Evolutionary conservation across 2,329 filamentous ascomycete species (phyloP).

Genomic region (Claviceps humidiphila): DNA sequence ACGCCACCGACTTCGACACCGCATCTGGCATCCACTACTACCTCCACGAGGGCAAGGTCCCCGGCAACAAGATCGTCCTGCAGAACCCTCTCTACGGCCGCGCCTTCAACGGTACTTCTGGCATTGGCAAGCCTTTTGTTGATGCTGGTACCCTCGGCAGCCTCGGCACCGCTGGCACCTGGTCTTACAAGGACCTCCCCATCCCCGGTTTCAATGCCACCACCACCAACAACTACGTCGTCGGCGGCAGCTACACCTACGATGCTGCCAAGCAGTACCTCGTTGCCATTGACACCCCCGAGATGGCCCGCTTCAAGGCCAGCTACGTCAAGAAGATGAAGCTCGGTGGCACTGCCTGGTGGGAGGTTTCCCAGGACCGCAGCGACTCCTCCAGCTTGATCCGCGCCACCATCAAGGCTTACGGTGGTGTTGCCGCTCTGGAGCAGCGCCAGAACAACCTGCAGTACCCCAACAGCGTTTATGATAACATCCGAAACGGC

Average conservation of each 20-base stretch:
- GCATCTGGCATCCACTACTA: slow-evolving; percentile 44
- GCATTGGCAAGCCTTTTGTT: slow-evolving; percentile 48
- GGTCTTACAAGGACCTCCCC: slow-evolving; percentile 62
- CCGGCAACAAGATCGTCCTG: slow-evolving; percentile 52
- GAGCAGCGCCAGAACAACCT: slow-evolving; percentile 4
- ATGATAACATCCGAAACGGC: slow-evolving; percentile 31
- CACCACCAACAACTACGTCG: slow-evolving; percentile 41
- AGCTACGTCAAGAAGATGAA: slow-evolving; percentile 44
- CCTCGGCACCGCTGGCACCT: slow-evolving; percentile 45
- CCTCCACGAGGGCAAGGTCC: slow-evolving; percentile 37
- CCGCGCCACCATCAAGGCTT: slow-evolving; percentile 15
- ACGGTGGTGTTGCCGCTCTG: not conserved
- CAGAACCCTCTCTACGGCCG: slow-evolving; percentile 71
- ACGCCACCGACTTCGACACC: slow-evolving; percentile 55
- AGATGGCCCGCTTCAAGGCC: slow-evolving; percentile 47
- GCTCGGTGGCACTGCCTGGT: slow-evolving; percentile 70
- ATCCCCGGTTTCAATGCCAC: slow-evolving; percentile 32
- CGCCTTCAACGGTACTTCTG: slow-evolving; percentile 53
- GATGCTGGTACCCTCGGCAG: slow-evolving; percentile 46
- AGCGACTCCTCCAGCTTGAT: slow-evolving; percentile 43
- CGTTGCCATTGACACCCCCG: slow-evolving; percentile 55
- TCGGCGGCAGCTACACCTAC: slow-evolving; percentile 58
- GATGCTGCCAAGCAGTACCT: slow-evolving; percentile 44
- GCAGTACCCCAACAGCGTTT: slow-evolving; percentile 28
- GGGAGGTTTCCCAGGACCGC: slow-evolving; percentile 63